Percentiles rank a stretch among this genome's conserved stretches.
These are phyloP conservation scores for Rhododendron ovatum DNA, from an alignment of 148 eudicot species.

Conservation along the genomic window DNA sequence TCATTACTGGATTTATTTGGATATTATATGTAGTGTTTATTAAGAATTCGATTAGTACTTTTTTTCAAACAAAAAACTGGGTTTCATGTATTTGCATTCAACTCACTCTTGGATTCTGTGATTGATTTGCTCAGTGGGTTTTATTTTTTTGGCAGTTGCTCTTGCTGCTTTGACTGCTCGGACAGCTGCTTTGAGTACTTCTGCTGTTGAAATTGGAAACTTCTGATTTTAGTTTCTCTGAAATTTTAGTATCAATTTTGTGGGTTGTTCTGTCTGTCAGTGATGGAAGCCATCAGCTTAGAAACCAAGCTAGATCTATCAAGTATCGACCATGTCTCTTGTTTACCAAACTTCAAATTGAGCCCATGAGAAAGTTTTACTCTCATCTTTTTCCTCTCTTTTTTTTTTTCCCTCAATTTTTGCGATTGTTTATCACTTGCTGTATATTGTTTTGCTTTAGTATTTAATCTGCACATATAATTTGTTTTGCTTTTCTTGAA, in stretches of 20 bases:
- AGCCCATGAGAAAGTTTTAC: neutral
- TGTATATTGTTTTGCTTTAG: neutral
- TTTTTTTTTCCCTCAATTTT: too few relatives aligned
- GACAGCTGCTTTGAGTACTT: slow-evolving; percentile 24
- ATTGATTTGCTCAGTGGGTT: neutral
- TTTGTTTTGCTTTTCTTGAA: too few relatives aligned
- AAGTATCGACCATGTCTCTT: neutral
- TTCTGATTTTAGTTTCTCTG: neutral
- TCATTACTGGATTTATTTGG: too few relatives aligned
- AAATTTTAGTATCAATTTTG: neutral
- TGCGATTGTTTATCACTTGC: neutral
- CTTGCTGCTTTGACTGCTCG: slow-evolving; percentile 31
- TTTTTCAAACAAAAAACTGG: neutral
- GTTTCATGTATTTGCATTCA: neutral
- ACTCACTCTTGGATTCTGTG: neutral
- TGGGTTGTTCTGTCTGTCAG: neutral
- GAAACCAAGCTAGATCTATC: neutral
- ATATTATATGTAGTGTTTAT: too few relatives aligned
- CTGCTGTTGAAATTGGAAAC: slow-evolving; percentile 18
- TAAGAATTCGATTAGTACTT: too few relatives aligned
- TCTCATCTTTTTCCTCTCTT: neutral
- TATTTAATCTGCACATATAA: neutral
- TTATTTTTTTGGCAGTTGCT: slow-evolving; percentile 24
- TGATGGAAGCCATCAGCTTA: neutral
- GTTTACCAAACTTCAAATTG: neutral